phyloP scores from a whole-genome alignment of 176 grass and related monocot species.

The Phyllostachys edulis region DNA sequence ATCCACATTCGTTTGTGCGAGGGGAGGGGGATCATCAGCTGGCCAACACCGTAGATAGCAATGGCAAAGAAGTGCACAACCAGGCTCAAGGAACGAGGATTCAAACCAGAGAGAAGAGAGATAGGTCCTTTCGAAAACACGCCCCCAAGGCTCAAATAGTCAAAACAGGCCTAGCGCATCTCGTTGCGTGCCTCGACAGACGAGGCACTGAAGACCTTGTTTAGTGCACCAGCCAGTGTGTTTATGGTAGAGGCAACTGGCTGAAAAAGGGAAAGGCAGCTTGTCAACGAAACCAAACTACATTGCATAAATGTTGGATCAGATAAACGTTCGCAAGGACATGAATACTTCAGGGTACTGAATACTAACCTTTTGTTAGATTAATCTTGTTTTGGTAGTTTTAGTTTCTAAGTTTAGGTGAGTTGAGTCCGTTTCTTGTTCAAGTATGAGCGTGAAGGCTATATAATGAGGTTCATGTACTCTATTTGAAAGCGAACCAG shows the following conservation, averaged over 20 bases:
- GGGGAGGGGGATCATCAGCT: no score
- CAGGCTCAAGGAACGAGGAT: conserved; percentile 78
- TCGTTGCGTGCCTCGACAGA: conserved; percentile 42
- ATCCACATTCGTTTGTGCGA: conserved; percentile 71
- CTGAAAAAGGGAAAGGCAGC: conserved; percentile 28
- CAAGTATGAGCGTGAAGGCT: no score
- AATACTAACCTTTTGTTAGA: conserved; percentile 62
- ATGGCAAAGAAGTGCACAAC: conserved; percentile 96
- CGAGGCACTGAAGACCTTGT: conserved; percentile 86
- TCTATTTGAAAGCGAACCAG: no score
- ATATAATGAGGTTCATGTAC: no score
- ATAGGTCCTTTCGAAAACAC: conserved; percentile 44
- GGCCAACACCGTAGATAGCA: no score
- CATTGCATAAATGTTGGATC: no score
- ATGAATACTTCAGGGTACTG: no score
- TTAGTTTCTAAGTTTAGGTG: no score
- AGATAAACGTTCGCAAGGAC: no score
- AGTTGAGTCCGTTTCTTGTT: no score
- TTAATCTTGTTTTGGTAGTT: no score
- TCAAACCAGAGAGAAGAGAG: conserved; percentile 84
- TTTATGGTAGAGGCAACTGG: conserved; percentile 98
- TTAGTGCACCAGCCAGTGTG: conserved; percentile 83
- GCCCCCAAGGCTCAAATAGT: conserved; percentile 88
- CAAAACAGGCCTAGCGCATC: conserved; percentile 95
- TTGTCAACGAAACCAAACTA: neutral